Evolutionary conservation across 495 filamentous ascomycete species (phyloP).

Genomic region (Hypoxylon trugodes): DNA sequence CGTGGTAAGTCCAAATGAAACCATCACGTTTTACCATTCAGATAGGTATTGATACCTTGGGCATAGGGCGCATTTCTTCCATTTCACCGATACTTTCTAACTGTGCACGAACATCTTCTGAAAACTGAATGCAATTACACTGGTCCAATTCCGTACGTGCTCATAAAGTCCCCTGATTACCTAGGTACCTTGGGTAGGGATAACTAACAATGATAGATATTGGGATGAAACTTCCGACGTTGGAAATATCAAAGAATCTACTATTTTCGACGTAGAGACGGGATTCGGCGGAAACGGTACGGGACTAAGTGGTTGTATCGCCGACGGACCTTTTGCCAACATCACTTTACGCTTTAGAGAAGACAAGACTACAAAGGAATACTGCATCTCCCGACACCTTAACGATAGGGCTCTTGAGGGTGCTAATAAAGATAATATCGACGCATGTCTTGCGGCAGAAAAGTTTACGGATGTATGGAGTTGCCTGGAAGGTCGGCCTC

Average conservation of each 20-base stretch:
- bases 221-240: slow-evolving; percentile 58
- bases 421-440: slow-evolving; percentile 30
- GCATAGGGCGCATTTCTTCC: slow-evolving; percentile 55
- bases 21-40: background rate
- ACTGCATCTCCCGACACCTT: slow-evolving; percentile 49
- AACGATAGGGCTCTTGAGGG: slow-evolving; percentile 39
- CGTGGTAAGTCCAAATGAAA: slow-evolving; percentile 39
- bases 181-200: background rate
- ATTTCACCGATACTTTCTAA: slow-evolving; percentile 60
- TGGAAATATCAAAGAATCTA: slow-evolving; percentile 44
- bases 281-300: slow-evolving; percentile 58
- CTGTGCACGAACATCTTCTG: slow-evolving; percentile 54
- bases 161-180: no score
- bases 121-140: slow-evolving; percentile 55
- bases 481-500: slow-evolving; percentile 52
- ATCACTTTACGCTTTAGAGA: slow-evolving; percentile 49
- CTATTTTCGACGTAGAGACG: slow-evolving; percentile 43
- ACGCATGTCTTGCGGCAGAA: slow-evolving; percentile 42
- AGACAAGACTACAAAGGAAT: slow-evolving; percentile 30
- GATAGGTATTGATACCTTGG: slow-evolving; percentile 15
- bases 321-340: slow-evolving; percentile 54
- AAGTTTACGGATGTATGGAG: slow-evolving; percentile 45
- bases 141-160: slow-evolving; percentile 56
- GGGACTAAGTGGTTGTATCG: slow-evolving; percentile 45
- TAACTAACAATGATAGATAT: slow-evolving; percentile 45